A percentile compares a stretch with the other conserved stretches of the same genome.
Evolutionary conservation across 768 basidiomycete genomes (phyloP).

Genomic region (Vishniacozyma victoriae): DNA sequence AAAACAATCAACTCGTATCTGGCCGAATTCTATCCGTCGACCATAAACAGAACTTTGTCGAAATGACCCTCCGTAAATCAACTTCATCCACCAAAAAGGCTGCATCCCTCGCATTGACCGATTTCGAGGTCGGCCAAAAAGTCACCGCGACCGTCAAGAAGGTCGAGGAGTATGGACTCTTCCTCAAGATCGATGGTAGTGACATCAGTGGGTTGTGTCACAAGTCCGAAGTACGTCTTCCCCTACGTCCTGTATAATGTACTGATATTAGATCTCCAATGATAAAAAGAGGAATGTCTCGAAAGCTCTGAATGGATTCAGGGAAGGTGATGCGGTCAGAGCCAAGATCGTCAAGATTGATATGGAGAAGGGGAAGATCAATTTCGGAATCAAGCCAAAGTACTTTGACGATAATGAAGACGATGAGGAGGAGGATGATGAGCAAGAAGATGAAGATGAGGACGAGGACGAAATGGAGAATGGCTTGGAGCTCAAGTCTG

Average conservation of each 20-base stretch:
- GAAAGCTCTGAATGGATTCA: conserved; percentile 72
- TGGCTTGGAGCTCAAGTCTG: conserved; percentile 31
- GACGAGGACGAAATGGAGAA: conserved; percentile 31
- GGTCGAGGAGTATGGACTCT: conserved; percentile 84
- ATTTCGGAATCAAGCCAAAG: conserved; percentile 78
- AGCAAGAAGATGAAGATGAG: conserved; percentile 25
- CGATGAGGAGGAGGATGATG: conserved; percentile 37
- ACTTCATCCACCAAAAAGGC: conserved; percentile 37
- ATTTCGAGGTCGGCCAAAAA: conserved; percentile 73
- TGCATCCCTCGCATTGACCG: conserved; percentile 45
- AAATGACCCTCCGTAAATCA: conserved; percentile 69
- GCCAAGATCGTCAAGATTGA: conserved; percentile 69
- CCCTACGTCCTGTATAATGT: not conserved
- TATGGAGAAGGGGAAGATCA: conserved; percentile 71
- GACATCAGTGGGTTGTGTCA: conserved; percentile 87
- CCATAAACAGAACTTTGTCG: conserved; percentile 66
- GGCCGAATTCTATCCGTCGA: conserved; percentile 72
- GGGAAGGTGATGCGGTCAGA: conserved; percentile 79
- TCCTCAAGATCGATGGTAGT: conserved; percentile 79
- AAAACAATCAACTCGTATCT: conserved; percentile 72
- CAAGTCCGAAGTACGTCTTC: conserved; percentile 71
- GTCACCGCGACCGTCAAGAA: conserved; percentile 71
- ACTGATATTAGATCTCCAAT: conserved; percentile 67
- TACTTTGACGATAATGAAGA: conserved; percentile 61
- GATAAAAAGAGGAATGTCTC: conserved; percentile 72